Evolutionary conservation across 352 stramenopile species (phyloP).

Genomic region (Elongisporangium anandrum): DNA sequence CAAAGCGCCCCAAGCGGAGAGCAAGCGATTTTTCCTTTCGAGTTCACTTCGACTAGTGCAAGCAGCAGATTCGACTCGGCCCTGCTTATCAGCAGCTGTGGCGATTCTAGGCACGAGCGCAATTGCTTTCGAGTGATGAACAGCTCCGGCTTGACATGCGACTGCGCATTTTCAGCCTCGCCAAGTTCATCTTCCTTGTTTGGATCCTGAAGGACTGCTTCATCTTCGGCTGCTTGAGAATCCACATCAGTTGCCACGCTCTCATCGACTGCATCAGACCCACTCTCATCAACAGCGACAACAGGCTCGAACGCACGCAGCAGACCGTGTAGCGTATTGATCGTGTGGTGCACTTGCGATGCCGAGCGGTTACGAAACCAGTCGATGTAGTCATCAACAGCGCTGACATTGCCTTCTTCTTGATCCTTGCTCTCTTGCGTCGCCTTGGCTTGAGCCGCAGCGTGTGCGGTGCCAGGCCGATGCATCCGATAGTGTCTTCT

Average conservation of each 20-base stretch:
- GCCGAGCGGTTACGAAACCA: constrained; percentile 1
- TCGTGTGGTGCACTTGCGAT: constrained; percentile 32
- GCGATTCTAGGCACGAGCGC: constrained; percentile 40
- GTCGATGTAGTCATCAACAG: not conserved
- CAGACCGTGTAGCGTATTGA: constrained; percentile 32
- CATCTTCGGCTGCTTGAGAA: constrained; percentile 15
- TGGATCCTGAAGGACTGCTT: constrained; percentile 12
- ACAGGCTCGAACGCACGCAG: constrained; percentile 23
- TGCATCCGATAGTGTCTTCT: not conserved
- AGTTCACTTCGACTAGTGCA: constrained; percentile 21
- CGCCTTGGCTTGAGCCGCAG: constrained; percentile 1
- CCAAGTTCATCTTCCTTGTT: constrained; percentile 7
- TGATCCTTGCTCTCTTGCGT: constrained; percentile 7
- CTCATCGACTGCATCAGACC: not conserved
- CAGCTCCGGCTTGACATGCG: constrained; percentile 14
- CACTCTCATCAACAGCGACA: constrained; percentile 2
- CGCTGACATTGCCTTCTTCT: not conserved
- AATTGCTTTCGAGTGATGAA: constrained; percentile 39
- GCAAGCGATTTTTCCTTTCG: constrained; percentile 26
- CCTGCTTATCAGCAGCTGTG: constrained; percentile 45
- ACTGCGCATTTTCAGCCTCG: constrained; percentile 3
- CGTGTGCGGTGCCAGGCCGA: not conserved
- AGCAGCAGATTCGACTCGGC: constrained; percentile 55
- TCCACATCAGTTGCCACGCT: constrained; percentile 6
- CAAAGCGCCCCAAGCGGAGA: constrained; percentile 33